Base-by-base conservation (phyloP, 23 red algal species). In the Gracilaria gracilis region DNA sequence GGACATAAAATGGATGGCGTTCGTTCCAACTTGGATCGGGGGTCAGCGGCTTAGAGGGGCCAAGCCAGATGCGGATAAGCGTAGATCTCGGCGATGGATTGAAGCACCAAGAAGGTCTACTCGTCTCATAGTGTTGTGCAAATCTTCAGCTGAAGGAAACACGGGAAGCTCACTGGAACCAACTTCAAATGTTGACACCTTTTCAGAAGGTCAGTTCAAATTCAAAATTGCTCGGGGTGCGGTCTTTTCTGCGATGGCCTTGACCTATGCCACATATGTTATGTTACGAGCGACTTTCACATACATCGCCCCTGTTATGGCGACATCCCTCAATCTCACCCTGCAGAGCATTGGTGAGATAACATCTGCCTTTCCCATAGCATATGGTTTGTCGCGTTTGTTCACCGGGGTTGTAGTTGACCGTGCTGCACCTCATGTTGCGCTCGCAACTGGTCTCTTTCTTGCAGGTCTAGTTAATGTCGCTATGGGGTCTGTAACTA, bases 211-310 rank as follows among this genome's bases (percentile, higher is more conserved):
- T 37, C 72, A 77, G 40, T 77, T 31, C 27, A 77, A 50, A 32
- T 77, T 77, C 46, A 51, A 28, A 25, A 77, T 77, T 49, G 72
- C 27, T 46, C 72, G 72, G 17, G 46, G 39, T 77, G 72, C 39
- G 8, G 50, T 85, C 19, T 93, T 93, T 25, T 24, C 67, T 7
- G 50, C 77, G 27, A 93, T 96, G 73, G 65, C 85, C 15, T 36
- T 84, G 16, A 89, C 83, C 20, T 96, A 96, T 51, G 85, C 85
- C 7, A 67, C 84, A 28, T 96, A 96, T 86, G 91, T 91, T 71
- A 19, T 93, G 36, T 71, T 90, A 38, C 81, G 95, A 5, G 76
- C 81, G 23, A 91, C 95, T n/a, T 96, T 96, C 71, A 96, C 95
- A 8, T 96, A 93, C 70, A 67, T 93, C 29, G 83, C 95, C n/a